Base-by-base conservation (phyloP, 352 stramenopile genomes). In the Phytophthora cajani region DNA sequence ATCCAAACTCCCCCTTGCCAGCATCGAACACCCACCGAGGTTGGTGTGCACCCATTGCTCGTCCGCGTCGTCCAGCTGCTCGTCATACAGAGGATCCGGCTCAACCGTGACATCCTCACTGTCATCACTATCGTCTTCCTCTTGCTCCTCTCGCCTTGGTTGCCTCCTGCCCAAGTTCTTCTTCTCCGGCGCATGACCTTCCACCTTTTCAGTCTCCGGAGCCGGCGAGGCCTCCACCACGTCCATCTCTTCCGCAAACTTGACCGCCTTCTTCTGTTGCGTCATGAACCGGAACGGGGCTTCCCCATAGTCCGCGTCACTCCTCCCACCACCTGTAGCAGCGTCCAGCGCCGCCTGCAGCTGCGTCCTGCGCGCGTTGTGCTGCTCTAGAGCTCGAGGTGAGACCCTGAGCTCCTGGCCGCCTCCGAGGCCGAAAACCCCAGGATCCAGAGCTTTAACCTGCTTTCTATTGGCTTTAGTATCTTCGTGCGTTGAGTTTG, bases 41-140 rank as follows among this genome's bases (percentile, higher is more conserved):
- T 91, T 85, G n/a, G 52, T 76, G 42, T 88, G 73, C 33, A 93
- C 84, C 84, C 84, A 93, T 14, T 90, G 79, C 75, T 88, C 81
- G 38, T 93, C 84, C 16, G 69, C 80, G 40, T 90, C 84, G 49
- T 93, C 86, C 23, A 85, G 60, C 17, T 75, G 67, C 12, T 90
- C 82, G 52, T 89, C 86, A 62, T 92, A 93, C 51, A 93, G 71
- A 46, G 74, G 77, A 70, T 93, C 86, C 0, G 71, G 63, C 40
- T 89, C 77, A 17, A 61, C 61, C 9, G 50, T 63, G 21, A 23
- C 21, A 23, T 23, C 21, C 21, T 23, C 56, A 16, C 75, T 70
- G 27, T 64, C 73, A 19, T 76, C 56, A 16, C 75, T 70, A 19
- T 56, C 58, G 5, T 77, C 57, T 14, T 62, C 64, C 0, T 55